These are phyloP conservation scores for Inosperma sp. DNA, from an alignment of 768 basidiomycete species.

Conservation along the genomic window DNA sequence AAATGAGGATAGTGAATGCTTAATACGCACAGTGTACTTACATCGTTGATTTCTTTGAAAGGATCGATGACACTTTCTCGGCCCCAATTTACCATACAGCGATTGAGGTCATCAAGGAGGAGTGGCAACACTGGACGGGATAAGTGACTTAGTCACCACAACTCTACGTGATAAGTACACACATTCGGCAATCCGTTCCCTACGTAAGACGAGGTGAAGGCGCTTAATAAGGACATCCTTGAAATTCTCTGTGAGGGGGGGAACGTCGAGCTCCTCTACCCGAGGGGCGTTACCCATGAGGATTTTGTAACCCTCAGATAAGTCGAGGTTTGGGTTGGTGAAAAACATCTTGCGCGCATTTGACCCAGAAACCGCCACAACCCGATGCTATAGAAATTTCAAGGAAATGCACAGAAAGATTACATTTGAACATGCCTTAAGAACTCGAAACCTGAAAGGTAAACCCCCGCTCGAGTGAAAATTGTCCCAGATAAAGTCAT, in stretches of 20 bases:
- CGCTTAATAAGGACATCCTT: constrained; percentile 20
- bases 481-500: constrained; percentile 23
- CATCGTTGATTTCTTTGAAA: constrained; percentile 31
- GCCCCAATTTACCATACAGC: constrained; percentile 27
- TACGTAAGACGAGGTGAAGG: constrained; percentile 17
- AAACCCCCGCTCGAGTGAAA: constrained; percentile 17
- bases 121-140: constrained; percentile 21
- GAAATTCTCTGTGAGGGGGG: constrained; percentile 7
- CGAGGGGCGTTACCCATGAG: constrained; percentile 22
- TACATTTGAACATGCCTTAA: constrained; percentile 18
- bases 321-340: constrained; percentile 20
- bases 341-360: constrained; percentile 26
- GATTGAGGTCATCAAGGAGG: constrained; percentile 28
- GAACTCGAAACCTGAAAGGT: constrained; percentile 25
- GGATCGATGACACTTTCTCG: constrained; percentile 28
- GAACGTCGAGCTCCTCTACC: constrained; percentile 19
- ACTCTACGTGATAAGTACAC: neutral
- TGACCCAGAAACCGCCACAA: constrained; percentile 15
- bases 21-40: constrained; percentile 9
- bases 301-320: constrained; percentile 27
- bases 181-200: constrained; percentile 21
- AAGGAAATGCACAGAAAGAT: neutral
- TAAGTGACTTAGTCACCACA: neutral
- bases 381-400: constrained; percentile 13
- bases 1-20: neutral